Evolutionary conservation across 1,284 basidiomycete species (phyloP), one percentile per base, ranked within the genome.

Genomic region (Ganoderma leucocontextum): DNA sequence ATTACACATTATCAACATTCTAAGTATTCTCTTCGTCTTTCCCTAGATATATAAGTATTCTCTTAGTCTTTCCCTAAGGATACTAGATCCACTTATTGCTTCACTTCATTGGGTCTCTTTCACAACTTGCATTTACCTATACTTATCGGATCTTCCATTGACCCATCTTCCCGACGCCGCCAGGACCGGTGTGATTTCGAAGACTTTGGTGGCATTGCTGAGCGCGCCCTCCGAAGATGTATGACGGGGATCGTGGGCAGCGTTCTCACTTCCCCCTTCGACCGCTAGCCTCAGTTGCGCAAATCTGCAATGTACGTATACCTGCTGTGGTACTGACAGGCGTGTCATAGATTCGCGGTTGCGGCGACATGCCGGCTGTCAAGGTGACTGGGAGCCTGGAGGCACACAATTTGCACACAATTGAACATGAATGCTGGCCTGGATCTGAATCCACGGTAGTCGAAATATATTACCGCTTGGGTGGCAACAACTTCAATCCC

Each of bases 141-240:
- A 55, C 29, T 55, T 35, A 55, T 49, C 22, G 22, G 47, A 35
- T 55, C 52, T 55, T 55, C 29, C 29, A 55, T 55, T 29, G 29
- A 19, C 6, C 12, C 29, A 33, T 17, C 55, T 35, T 38, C n/a
- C 55, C 55, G 36, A 38, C 35, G 55, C 55, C 35, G 55, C 55
- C 55, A n/a, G 35, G 35, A 25, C 12, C 47, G 47, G 22, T 49
- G 47, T 22, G 47, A 25, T 10, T 13, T 22, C 47, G 47, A 49
- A 49, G 47, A 4, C 12, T 22, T 10, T 22, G 22, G 19, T 49
- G 47, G 25, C 22, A 25, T 25, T 49, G 55, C 22, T 10, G 55
- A 5, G 55, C 55, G 55, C 55, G 55, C 35, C 33, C 19, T 38
- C 55, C 55, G n/a, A 33, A 58, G 55, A 58, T 58, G 35, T 7